phyloP scores from a whole-genome alignment of 2,329 filamentous ascomycete genomes.

The Monosporascus sp. region DNA sequence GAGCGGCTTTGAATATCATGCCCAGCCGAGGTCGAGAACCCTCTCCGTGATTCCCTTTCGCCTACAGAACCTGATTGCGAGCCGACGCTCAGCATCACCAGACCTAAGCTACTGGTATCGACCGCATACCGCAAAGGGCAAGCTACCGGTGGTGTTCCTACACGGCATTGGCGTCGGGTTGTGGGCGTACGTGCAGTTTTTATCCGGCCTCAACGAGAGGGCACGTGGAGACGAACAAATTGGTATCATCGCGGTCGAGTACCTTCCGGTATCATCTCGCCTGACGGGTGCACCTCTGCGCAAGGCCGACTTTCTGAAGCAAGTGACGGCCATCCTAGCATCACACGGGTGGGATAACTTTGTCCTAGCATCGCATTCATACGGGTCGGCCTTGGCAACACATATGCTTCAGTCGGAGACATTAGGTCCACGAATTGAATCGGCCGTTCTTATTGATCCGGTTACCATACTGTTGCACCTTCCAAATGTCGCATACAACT shows the following conservation, averaged over 20 bases:
- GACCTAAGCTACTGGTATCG: slow-evolving; percentile 61
- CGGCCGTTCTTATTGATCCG: slow-evolving; percentile 50
- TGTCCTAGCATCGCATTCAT: slow-evolving; percentile 57
- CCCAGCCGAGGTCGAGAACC: slow-evolving; percentile 32
- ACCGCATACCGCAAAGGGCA: slow-evolving; percentile 52
- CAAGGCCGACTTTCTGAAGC: slow-evolving; percentile 47
- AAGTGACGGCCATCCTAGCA: slow-evolving; percentile 53
- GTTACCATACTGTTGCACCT: slow-evolving; percentile 64
- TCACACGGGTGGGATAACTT: slow-evolving; percentile 53
- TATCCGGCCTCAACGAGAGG: slow-evolving; percentile 43
- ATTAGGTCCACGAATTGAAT: slow-evolving; percentile 45
- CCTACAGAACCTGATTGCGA: slow-evolving; percentile 42
- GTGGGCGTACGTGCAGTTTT: slow-evolving; percentile 54
- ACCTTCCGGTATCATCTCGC: slow-evolving; percentile 61
- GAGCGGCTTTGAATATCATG: slow-evolving; percentile 48
- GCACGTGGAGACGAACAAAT: slow-evolving; percentile 37
- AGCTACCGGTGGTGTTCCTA: slow-evolving; percentile 59
- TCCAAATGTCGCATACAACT: slow-evolving; percentile 68
- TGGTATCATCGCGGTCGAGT: slow-evolving; percentile 61
- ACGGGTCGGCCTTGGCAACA: slow-evolving; percentile 58
- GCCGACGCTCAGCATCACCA: slow-evolving; percentile 41
- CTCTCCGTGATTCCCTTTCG: slow-evolving; percentile 54
- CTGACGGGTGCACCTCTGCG: slow-evolving; percentile 49
- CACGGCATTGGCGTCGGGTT: slow-evolving; percentile 68
- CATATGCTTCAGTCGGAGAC: slow-evolving; percentile 50